Evolutionary conservation across 2,329 filamentous ascomycete genomes (phyloP), one percentile per base, ranked within the genome.

Genomic region (Neonectria coccinea): DNA sequence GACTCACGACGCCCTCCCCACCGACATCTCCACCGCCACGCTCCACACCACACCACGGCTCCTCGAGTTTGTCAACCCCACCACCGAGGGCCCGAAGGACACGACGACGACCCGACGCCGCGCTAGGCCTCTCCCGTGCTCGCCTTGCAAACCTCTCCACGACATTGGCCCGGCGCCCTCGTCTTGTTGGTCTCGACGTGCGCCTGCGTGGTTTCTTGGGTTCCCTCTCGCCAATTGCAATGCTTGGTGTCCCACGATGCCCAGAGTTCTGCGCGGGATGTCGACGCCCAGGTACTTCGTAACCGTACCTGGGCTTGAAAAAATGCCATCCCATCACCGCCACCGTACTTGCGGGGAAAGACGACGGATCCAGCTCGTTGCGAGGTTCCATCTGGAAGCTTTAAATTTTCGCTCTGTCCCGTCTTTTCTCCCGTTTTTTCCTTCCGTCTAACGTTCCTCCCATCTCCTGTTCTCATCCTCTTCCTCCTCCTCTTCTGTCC

Each of bases 91-190:
- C 59, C 72, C 72, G 72, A 74, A 73, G 62, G 54, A 56, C 53
- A 51, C 67, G 66, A 74, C 72, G 72, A 74, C 72, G 72, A 73
- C 68, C 72, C 72, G 72, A 73, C 71, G 64, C 27, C 50, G 8
- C 71, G 68, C 71, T 73, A 74, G 57, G 2, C 64, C 60, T 54
- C 52, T 16, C 56, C 53, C 39, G 61, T 67, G 53, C 47, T 62
- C n/a, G 54, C 33, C 27, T 9, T 56, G 22, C 36, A 62, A 61
- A 58, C 50, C 18, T 53, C 47, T 52, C 65, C 60, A 63, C 55
- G 51, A 52, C 64, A 70, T 71, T 73, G 68, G 71, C 63, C 48
- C 56, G 44, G n/a, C 18, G n/a, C 25, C 33, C 52, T 25, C 56
- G 20, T 61, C 56, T 58, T 54, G 61, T 68, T 71, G 70, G 70